phyloP scores from a whole-genome alignment of 129 eudicot species.

The Escallonia herrerae region DNA sequence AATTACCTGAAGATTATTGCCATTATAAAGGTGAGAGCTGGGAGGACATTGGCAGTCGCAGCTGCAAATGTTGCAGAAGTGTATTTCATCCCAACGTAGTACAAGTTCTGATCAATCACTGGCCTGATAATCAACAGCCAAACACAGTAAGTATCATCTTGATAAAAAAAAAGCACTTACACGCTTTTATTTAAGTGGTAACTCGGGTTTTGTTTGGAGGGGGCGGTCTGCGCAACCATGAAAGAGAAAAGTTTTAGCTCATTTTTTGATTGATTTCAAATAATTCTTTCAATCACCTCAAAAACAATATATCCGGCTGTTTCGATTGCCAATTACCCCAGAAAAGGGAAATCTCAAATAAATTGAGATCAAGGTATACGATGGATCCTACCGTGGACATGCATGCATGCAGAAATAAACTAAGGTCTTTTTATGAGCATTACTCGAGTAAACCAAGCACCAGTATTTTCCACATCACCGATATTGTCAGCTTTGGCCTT shows the following conservation, averaged over 20 bases:
- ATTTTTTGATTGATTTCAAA: no score
- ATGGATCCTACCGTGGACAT: background rate
- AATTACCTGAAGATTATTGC: conserved; percentile 72
- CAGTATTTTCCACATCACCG: conserved; percentile 19
- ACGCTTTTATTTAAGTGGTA: no score
- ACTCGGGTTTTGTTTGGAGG: no score
- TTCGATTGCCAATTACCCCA: no score
- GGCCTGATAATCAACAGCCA: conserved; percentile 38
- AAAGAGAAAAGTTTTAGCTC: no score
- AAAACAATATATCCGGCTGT: no score
- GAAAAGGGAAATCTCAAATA: no score
- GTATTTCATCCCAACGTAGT: conserved; percentile 65
- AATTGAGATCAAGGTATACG: no score
- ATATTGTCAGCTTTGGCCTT: conserved; percentile 30
- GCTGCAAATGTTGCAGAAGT: conserved; percentile 82
- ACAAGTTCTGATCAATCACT: conserved; percentile 83
- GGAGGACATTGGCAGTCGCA: conserved; percentile 64
- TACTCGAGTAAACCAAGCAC: conserved; percentile 30
- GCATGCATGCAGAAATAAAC: background rate
- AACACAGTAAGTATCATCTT: no score
- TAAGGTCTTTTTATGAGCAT: conserved; percentile 3
- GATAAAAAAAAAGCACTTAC: no score
- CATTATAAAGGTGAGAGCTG: conserved; percentile 80
- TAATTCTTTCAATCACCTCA: no score
- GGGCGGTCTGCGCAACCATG: no score